phyloP scores from a whole-genome alignment of 2,329 filamentous ascomycete genomes.

The Cercospora sesami region DNA sequence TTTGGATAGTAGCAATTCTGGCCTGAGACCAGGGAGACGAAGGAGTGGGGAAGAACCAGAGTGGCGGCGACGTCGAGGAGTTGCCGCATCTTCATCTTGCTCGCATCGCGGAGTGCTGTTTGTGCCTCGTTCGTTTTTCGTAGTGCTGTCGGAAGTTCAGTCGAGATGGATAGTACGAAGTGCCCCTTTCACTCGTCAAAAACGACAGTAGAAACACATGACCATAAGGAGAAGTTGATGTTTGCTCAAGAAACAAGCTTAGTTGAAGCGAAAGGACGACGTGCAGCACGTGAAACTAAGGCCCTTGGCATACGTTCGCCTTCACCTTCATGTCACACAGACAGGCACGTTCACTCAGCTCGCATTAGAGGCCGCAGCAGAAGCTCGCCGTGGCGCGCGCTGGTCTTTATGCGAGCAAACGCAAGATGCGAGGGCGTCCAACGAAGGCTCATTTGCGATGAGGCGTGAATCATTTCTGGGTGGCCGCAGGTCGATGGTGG shows the following conservation, averaged over 20 bases:
- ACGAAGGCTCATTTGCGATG: background rate
- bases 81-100: conserved; percentile 2
- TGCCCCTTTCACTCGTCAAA: background rate
- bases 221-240: conserved; percentile 4
- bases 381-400: background rate
- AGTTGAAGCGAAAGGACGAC: conserved; percentile 1
- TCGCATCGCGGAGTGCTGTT: conserved; percentile 6
- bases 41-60: conserved; percentile 19
- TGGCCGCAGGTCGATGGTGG: conserved; percentile 2
- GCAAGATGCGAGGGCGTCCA: background rate
- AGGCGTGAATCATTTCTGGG: background rate
- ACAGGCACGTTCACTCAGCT: background rate
- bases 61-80: conserved; percentile 6
- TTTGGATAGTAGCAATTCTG: conserved; percentile 42
- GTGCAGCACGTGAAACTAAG: conserved; percentile 17
- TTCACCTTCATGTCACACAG: background rate
- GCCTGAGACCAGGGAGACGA: conserved; percentile 15
- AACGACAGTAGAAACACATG: conserved; percentile 1
- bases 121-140: background rate
- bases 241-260: conserved; percentile 18
- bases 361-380: background rate
- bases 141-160: background rate
- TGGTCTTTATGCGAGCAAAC: background rate
- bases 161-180: background rate
- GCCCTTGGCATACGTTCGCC: conserved; percentile 1